Evolutionary conservation across 179 eudicot genomes (phyloP).

Genomic region (Nepenthes alata): DNA sequence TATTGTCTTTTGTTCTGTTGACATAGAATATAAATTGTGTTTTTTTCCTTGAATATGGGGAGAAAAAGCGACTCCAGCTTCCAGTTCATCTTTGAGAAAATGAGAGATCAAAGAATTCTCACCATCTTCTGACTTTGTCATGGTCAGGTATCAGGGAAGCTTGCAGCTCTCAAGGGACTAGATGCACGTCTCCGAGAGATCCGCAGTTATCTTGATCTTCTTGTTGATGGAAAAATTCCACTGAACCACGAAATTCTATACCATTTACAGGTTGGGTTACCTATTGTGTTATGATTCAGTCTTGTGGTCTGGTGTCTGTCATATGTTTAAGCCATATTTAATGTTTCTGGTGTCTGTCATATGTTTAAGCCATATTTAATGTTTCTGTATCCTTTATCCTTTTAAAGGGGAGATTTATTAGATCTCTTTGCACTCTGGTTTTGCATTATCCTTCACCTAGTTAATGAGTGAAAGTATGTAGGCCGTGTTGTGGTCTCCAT

Average conservation of each 20-base stretch:
- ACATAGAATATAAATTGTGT: too few relatives aligned
- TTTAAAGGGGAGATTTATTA: too few relatives aligned
- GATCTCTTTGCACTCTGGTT: too few relatives aligned
- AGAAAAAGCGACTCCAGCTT: background rate
- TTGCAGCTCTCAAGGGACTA: conserved; percentile 83
- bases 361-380: too few relatives aligned
- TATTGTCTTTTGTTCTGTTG: conserved; percentile 3
- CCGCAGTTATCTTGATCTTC: conserved; percentile 70
- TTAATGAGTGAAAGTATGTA: too few relatives aligned
- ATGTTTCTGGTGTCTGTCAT: too few relatives aligned
- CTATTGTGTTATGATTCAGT: too few relatives aligned
- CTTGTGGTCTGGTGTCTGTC: too few relatives aligned
- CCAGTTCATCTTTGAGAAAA: background rate
- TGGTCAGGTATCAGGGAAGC: conserved; percentile 79
- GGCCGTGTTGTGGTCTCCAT: too few relatives aligned
- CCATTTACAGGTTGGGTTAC: conserved; percentile 62
- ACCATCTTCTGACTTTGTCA: background rate
- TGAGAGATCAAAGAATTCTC: background rate
- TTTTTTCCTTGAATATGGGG: background rate
- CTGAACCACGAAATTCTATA: conserved; percentile 83
- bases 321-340: too few relatives aligned
- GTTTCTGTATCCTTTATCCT: too few relatives aligned
- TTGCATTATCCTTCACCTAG: too few relatives aligned
- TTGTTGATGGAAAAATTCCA: conserved; percentile 68
- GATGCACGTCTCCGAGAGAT: conserved; percentile 80